phyloP scores from a whole-genome alignment of 148 eudicot species.

The Camellia granthamiana region DNA sequence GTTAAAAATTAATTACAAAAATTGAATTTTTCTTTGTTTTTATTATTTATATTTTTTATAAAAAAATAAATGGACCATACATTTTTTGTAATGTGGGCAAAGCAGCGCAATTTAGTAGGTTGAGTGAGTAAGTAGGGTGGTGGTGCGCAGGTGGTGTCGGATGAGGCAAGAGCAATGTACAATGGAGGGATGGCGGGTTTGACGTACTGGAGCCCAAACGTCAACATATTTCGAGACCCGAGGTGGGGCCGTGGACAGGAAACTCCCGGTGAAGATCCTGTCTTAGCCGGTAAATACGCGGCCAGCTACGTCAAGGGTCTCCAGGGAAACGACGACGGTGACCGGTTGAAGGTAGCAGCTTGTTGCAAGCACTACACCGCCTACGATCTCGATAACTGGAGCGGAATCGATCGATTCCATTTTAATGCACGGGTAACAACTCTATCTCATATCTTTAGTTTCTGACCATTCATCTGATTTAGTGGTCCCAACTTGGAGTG shows the following conservation, averaged over 20 bases:
- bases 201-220: conserved; percentile 95
- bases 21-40: too few relatives aligned
- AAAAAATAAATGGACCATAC: too few relatives aligned
- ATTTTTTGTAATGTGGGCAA: background rate
- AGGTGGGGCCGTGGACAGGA: conserved; percentile 99
- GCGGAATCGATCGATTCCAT: conserved; percentile 82
- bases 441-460: background rate
- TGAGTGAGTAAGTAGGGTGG: background rate
- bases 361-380: conserved; percentile 95
- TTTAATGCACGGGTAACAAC: conserved; percentile 63
- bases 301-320: conserved; percentile 72
- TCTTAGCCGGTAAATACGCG: conserved; percentile 67
- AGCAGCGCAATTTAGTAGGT: background rate
- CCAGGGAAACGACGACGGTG: conserved; percentile 60
- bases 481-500: background rate
- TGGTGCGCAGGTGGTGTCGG: conserved; percentile 70
- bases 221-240: conserved; percentile 87
- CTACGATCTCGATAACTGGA: conserved; percentile 92
- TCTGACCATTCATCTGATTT: conserved; percentile 12
- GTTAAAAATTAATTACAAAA: too few relatives aligned
- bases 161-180: conserved; percentile 98
- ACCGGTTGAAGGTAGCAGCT: conserved; percentile 81
- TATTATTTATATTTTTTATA: too few relatives aligned
- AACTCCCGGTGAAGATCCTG: conserved; percentile 95
- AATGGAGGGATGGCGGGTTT: conserved; percentile 81